Evolutionary conservation across 257 asterid species (phyloP).

Genomic region (Penstemon newberryi): DNA sequence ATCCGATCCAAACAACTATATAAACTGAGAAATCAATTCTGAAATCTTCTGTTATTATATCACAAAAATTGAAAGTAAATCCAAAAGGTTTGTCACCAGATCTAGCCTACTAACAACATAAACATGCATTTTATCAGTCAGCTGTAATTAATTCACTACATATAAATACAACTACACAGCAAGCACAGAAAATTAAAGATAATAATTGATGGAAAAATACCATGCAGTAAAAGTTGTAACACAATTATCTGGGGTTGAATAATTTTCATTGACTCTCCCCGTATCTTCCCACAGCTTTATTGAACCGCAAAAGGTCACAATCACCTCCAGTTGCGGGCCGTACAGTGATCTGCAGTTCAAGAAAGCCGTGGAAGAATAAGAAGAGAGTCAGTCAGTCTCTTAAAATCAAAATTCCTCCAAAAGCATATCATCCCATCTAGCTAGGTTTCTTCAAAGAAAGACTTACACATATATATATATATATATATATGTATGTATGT

Average conservation of each 20-base stretch:
- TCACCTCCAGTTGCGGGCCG: constrained; percentile 15
- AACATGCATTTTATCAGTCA: not conserved
- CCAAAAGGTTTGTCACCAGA: constrained; percentile 21
- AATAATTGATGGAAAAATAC: not conserved
- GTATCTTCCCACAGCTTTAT: constrained; percentile 92
- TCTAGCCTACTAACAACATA: constrained; percentile 12
- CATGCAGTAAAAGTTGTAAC: constrained; percentile 14
- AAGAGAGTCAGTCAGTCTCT: constrained; percentile 47
- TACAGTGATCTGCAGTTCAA: constrained; percentile 65
- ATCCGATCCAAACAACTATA: not conserved
- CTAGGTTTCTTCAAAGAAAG: constrained; percentile 36
- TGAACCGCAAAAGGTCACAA: constrained; percentile 55
- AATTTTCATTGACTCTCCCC: constrained; percentile 30
- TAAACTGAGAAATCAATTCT: too few relatives aligned
- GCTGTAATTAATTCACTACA: not conserved
- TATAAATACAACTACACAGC: not conserved
- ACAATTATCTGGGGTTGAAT: constrained; percentile 12
- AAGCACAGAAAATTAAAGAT: not conserved
- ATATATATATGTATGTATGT: not conserved
- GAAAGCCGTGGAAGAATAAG: constrained; percentile 96
- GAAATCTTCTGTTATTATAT: too few relatives aligned
- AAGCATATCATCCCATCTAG: constrained; percentile 26
- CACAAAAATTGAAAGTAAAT: not conserved
- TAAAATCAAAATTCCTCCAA: not conserved
- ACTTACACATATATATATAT: not conserved